phyloP scores from a whole-genome alignment of 108 stramenopile species.

The Cylindrotheca closterium region DNA sequence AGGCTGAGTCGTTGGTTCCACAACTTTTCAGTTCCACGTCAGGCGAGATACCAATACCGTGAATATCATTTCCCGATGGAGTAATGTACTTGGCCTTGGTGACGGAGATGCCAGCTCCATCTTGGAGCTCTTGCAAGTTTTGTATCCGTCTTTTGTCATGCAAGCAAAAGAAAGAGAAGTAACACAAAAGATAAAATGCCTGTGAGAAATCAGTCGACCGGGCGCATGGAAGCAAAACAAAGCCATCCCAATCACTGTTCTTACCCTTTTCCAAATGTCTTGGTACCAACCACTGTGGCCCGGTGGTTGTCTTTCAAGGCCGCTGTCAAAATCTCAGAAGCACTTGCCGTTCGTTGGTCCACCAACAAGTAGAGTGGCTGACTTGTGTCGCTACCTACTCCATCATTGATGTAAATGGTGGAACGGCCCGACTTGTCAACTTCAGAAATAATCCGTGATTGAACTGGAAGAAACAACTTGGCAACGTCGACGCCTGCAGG shows the following conservation, averaged over 20 bases:
- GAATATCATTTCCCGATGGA: constrained; percentile 70
- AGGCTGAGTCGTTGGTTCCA: constrained; percentile 7
- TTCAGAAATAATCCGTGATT: constrained; percentile 45
- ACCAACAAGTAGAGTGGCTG: constrained; percentile 46
- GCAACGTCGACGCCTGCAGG: constrained; percentile 60
- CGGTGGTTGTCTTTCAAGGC: constrained; percentile 81
- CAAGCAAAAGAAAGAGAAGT: neutral
- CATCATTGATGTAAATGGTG: constrained; percentile 44
- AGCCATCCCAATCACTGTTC: no score
- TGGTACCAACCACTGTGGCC: constrained; percentile 50
- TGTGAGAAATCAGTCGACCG: no score
- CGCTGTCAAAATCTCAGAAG: constrained; percentile 72
- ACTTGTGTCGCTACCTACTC: constrained; percentile 47
- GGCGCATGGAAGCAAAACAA: no score
- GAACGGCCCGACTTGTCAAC: constrained; percentile 39
- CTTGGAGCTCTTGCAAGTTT: constrained; percentile 65
- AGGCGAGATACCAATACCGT: constrained; percentile 69
- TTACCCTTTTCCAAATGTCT: constrained; percentile 81
- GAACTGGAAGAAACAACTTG: constrained; percentile 47
- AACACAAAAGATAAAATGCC: neutral
- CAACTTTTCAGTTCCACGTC: constrained; percentile 24
- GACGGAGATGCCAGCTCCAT: constrained; percentile 73
- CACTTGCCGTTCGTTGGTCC: constrained; percentile 52
- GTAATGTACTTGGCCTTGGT: constrained; percentile 85
- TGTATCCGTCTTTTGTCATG: constrained; percentile 46